Percentiles rank a stretch among this genome's conserved stretches.
phyloP scores from a whole-genome alignment of 2,329 filamentous ascomycete genomes.

The Fusarium chlamydosporum region DNA sequence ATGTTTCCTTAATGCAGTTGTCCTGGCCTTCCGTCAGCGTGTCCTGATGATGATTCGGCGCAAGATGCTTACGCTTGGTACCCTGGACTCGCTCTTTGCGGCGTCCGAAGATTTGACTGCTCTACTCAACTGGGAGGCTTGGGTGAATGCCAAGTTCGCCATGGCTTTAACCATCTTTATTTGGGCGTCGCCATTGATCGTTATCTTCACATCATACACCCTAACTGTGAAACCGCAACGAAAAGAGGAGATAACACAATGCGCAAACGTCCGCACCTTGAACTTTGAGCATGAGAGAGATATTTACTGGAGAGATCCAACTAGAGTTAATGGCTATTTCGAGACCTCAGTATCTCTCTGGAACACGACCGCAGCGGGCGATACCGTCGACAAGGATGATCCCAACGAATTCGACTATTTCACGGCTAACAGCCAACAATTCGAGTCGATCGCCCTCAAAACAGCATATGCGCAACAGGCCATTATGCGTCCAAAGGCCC shows the following conservation, averaged over 20 bases:
- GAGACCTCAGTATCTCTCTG: conserved; percentile 43
- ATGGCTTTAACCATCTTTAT: conserved; percentile 49
- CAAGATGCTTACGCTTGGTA: conserved; percentile 47
- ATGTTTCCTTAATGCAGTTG: conserved; percentile 46
- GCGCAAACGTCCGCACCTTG: conserved; percentile 46
- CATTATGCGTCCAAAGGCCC: conserved; percentile 35
- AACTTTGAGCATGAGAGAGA: conserved; percentile 46
- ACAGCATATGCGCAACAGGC: conserved; percentile 42
- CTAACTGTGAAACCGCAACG: conserved; percentile 37
- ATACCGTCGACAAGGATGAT: conserved; percentile 7
- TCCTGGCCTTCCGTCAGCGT: conserved; percentile 47
- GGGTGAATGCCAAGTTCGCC: conserved; percentile 46
- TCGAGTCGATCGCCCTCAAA: conserved; percentile 36
- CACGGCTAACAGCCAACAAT: conserved; percentile 40
- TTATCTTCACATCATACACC: conserved; percentile 49
- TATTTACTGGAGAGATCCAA: conserved; percentile 36
- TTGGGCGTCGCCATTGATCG: conserved; percentile 48
- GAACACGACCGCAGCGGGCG: conserved; percentile 35
- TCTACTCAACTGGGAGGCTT: conserved; percentile 47
- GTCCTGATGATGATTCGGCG: conserved; percentile 50
- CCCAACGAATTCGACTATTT: conserved; percentile 47
- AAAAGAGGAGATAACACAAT: conserved; percentile 31
- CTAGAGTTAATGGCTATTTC: conserved; percentile 19
- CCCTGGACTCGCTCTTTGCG: conserved; percentile 49
- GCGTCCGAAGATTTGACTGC: conserved; percentile 47